These are phyloP conservation scores for Coniochaeta sp. DNA, from an alignment of 2,329 filamentous ascomycete genomes.

Conservation along the genomic window DNA sequence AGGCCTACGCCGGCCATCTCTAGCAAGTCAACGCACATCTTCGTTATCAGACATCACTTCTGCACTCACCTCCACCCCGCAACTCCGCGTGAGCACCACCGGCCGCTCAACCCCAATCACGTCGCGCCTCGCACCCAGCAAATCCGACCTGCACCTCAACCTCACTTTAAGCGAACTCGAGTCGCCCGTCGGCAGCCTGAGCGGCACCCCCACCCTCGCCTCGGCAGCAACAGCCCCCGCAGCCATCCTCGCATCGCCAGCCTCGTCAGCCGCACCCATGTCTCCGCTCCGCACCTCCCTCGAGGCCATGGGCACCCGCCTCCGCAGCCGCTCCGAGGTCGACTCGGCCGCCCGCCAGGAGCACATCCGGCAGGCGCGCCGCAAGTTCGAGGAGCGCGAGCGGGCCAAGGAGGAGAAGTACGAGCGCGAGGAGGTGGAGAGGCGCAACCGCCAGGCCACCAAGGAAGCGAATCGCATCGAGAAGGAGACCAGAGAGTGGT, in stretches of 20 bases:
- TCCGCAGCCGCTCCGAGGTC: conserved; percentile 53
- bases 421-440: conserved; percentile 49
- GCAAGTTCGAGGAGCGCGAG: conserved; percentile 57
- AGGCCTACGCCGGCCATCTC: conserved; percentile 26
- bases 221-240: conserved; percentile 11
- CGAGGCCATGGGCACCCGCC: conserved; percentile 47
- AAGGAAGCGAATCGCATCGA: conserved; percentile 47
- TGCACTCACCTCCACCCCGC: conserved; percentile 15
- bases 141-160: conserved; percentile 39
- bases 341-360: conserved; percentile 47
- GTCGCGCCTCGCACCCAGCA: conserved; percentile 29
- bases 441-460: conserved; percentile 49
- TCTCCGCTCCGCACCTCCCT: conserved; percentile 52
- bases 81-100: conserved; percentile 29
- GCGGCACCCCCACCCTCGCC: conserved; percentile 16
- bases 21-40: conserved; percentile 29
- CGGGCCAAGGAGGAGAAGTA: conserved; percentile 55
- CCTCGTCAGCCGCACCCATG: conserved; percentile 29
- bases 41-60: conserved; percentile 27
- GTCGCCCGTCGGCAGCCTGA: conserved; percentile 22
- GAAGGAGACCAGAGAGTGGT: conserved; percentile 25
- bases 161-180: conserved; percentile 22
- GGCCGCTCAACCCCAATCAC: conserved; percentile 18
- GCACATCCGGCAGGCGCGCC: conserved; percentile 52
- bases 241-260: conserved; percentile 10